A percentile compares a stretch with the other conserved stretches of the same genome.
phyloP scores from a whole-genome alignment of 164 flowering plant genomes.

The Vitis labrusca region DNA sequence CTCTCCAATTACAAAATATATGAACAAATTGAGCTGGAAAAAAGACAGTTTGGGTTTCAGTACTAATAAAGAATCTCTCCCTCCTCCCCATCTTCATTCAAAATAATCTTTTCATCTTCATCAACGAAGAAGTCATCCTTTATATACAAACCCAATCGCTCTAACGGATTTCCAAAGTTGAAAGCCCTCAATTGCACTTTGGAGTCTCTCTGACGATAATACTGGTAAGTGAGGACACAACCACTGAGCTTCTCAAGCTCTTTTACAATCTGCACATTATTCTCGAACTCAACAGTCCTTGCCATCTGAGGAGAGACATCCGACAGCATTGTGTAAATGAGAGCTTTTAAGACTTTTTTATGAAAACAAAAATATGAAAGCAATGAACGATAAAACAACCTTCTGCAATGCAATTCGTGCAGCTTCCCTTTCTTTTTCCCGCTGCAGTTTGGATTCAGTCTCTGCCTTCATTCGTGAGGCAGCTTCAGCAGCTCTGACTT shows the following conservation, averaged over 20 bases:
- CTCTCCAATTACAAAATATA: too few species aligned
- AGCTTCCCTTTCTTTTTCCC: conserved; percentile 72
- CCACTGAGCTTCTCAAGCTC: conserved; percentile 52
- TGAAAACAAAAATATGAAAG: background rate
- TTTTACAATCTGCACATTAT: conserved; percentile 37
- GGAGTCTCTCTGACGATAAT: background rate
- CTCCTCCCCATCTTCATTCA: conserved; percentile 43
- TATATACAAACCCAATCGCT: conserved; percentile 37
- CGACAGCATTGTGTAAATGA: background rate
- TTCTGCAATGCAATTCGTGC: conserved; percentile 65
- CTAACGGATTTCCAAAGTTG: conserved; percentile 18
- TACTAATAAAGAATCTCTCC: conserved; percentile 40
- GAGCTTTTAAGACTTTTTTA: background rate
- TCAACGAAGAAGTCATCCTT: conserved; percentile 25
- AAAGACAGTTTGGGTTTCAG: too few species aligned
- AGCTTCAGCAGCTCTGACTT: conserved; percentile 65
- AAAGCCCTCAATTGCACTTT: background rate
- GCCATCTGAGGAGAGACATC: conserved; percentile 45
- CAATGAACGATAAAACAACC: conserved; percentile 29
- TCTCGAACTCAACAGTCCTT: conserved; percentile 62
- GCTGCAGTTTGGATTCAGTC: conserved; percentile 44
- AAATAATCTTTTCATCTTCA: conserved; percentile 32
- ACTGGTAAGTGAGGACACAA: background rate
- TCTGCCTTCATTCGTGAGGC: conserved; percentile 49
- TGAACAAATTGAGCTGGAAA: too few species aligned